A percentile compares a stretch with the other conserved stretches of the same genome.
phyloP scores from a whole-genome alignment of 805 yeast genomes.

The Barnettozyma siamensis region DNA sequence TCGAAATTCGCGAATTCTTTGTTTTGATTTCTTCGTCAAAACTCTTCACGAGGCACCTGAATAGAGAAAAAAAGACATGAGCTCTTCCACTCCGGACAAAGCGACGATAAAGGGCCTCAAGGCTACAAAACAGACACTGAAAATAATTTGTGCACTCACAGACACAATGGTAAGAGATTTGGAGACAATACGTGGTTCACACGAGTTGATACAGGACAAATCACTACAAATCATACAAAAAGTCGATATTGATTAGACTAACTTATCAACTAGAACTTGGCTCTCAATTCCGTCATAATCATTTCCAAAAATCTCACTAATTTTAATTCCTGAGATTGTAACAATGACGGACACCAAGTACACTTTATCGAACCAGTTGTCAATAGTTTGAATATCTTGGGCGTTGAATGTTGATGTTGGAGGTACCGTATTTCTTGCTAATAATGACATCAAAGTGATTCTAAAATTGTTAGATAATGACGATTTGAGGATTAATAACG shows the following conservation, averaged over 20 bases:
- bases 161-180: slow-evolving; percentile 6
- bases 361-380: slow-evolving; percentile 37
- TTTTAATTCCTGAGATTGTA: slow-evolving; percentile 21
- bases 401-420: slow-evolving; percentile 16
- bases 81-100: not conserved
- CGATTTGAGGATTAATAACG: slow-evolving; percentile 34
- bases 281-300: slow-evolving; percentile 22
- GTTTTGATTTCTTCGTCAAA: not conserved
- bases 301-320: slow-evolving; percentile 17
- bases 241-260: slow-evolving; percentile 9
- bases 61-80: too few relatives aligned
- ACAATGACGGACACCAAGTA: slow-evolving; percentile 28
- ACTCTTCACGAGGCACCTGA: too few relatives aligned
- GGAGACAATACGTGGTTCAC: slow-evolving; percentile 1
- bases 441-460: slow-evolving; percentile 26
- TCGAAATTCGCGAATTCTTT: not conserved
- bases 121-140: slow-evolving; percentile 10
- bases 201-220: not conserved
- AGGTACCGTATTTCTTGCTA: slow-evolving; percentile 14
- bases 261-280: slow-evolving; percentile 9
- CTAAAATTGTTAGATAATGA: slow-evolving; percentile 31
- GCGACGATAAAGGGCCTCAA: slow-evolving; percentile 3
- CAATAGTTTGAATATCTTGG: slow-evolving; percentile 23
- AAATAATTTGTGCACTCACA: slow-evolving; percentile 8
- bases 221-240: not conserved